phyloP scores from a whole-genome alignment of 108 stramenopile genomes.

The Mayamaea pseudoterrestris region DNA sequence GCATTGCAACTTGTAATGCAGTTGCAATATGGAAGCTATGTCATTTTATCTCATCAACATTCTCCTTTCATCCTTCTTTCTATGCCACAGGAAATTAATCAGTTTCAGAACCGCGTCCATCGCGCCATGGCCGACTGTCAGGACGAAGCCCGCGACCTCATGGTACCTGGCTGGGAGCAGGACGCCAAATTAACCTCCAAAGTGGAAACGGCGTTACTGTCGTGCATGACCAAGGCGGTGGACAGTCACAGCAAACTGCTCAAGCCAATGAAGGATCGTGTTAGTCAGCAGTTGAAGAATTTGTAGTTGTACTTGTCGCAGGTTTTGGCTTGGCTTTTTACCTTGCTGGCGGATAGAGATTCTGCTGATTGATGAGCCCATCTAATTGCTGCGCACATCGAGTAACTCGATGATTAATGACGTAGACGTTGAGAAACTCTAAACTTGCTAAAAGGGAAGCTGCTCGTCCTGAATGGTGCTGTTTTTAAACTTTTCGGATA shows the following conservation, averaged over 20 bases:
- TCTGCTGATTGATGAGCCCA: no score
- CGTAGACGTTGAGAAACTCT: no score
- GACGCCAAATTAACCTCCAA: constrained; percentile 49
- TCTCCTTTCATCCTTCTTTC: neutral
- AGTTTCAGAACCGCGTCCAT: constrained; percentile 72
- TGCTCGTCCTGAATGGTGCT: no score
- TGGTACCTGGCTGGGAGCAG: constrained; percentile 57
- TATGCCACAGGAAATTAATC: constrained; percentile 39
- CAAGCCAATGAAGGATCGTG: constrained; percentile 66
- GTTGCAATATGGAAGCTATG: neutral
- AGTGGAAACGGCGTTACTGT: constrained; percentile 51
- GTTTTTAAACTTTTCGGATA: no score
- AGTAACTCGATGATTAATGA: no score
- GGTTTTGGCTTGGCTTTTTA: no score
- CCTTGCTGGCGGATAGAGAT: no score
- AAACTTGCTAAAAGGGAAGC: no score
- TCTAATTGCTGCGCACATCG: no score
- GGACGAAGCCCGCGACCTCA: constrained; percentile 68
- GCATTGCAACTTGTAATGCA: no score
- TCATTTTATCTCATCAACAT: neutral
- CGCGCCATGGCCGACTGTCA: constrained; percentile 77
- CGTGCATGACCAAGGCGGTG: constrained; percentile 60
- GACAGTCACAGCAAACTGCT: constrained; percentile 55
- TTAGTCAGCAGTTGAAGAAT: constrained; percentile 31
- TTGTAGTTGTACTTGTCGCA: no score